These are phyloP conservation scores for Pseudogymnoascus verrucosus DNA, from an alignment of 2,329 filamentous ascomycete species.

Conservation along the genomic window DNA sequence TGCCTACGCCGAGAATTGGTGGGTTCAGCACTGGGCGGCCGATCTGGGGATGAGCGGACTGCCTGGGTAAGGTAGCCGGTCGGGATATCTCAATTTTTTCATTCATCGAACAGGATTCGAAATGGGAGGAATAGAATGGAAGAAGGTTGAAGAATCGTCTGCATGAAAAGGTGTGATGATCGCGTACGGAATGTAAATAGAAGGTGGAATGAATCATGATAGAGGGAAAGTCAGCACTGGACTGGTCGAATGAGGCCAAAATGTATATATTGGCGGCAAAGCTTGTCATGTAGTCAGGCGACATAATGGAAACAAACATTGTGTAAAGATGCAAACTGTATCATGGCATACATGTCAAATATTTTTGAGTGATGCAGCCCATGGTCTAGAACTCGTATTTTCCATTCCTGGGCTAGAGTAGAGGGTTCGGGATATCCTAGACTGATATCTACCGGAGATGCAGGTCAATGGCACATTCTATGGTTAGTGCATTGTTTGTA, in stretches of 20 bases:
- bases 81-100: not conserved
- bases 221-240: not conserved
- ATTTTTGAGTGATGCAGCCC: not conserved
- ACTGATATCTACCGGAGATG: not conserved
- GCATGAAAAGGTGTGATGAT: not conserved
- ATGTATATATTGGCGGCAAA: not conserved
- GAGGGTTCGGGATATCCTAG: not conserved
- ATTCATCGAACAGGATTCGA: not conserved
- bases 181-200: not conserved
- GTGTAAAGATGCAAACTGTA: not conserved
- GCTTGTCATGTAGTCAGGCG: not conserved
- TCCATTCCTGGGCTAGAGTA: not conserved
- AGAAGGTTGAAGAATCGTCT: not conserved
- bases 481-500: not conserved
- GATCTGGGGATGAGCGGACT: not conserved
- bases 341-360: not conserved
- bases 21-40: not conserved
- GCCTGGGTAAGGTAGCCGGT: not conserved
- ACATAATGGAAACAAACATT: not conserved
- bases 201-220: not conserved
- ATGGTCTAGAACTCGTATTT: not conserved
- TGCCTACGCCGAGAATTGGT: not conserved
- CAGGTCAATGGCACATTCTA: not conserved
- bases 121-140: not conserved
- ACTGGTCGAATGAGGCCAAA: not conserved